Percentiles rank a stretch among this genome's conserved stretches.
These are phyloP conservation scores for Clavispora asparagi DNA, from an alignment of 805 yeast genomes.

Conservation along the genomic window DNA sequence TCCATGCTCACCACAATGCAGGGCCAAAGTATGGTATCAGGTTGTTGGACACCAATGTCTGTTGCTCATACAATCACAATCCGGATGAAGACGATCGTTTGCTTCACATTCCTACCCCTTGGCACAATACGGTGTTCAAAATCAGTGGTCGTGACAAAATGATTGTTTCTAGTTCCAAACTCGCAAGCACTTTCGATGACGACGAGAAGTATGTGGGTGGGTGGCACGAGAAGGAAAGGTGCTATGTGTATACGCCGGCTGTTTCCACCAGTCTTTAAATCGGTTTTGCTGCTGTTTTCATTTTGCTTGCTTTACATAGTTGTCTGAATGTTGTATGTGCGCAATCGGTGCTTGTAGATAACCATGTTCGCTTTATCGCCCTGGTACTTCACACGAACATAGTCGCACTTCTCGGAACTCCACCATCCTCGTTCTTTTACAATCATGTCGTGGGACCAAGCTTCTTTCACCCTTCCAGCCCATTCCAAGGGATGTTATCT, in stretches of 20 bases:
- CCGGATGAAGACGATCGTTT: slow-evolving; percentile 38
- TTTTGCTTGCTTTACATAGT: background rate
- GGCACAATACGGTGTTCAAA: slow-evolving; percentile 54
- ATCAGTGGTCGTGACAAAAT: slow-evolving; percentile 29
- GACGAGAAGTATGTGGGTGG: slow-evolving; percentile 13
- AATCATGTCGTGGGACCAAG: slow-evolving; percentile 51
- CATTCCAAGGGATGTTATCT: slow-evolving; percentile 66
- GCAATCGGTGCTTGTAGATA: background rate
- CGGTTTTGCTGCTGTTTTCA: background rate
- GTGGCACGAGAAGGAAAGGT: slow-evolving; percentile 11
- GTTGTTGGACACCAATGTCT: slow-evolving; percentile 37
- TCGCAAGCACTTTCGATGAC: slow-evolving; percentile 7
- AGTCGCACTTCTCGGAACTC: background rate
- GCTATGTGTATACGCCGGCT: slow-evolving; percentile 4
- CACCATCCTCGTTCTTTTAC: background rate
- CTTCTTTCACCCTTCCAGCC: slow-evolving; percentile 48
- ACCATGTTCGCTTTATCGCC: background rate
- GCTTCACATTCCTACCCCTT: slow-evolving; percentile 61
- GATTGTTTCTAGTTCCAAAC: slow-evolving; percentile 11
- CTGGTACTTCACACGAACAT: background rate
- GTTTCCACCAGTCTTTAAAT: background rate
- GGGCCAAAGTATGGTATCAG: slow-evolving; percentile 60
- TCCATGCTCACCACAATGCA: slow-evolving; percentile 54
- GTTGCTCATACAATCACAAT: slow-evolving; percentile 43
- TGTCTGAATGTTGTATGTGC: background rate